A percentile compares a stretch with the other conserved stretches of the same genome.
These are phyloP conservation scores for Aspergillus tamarii DNA, from an alignment of 2,329 filamentous ascomycete genomes.

Conservation along the genomic window DNA sequence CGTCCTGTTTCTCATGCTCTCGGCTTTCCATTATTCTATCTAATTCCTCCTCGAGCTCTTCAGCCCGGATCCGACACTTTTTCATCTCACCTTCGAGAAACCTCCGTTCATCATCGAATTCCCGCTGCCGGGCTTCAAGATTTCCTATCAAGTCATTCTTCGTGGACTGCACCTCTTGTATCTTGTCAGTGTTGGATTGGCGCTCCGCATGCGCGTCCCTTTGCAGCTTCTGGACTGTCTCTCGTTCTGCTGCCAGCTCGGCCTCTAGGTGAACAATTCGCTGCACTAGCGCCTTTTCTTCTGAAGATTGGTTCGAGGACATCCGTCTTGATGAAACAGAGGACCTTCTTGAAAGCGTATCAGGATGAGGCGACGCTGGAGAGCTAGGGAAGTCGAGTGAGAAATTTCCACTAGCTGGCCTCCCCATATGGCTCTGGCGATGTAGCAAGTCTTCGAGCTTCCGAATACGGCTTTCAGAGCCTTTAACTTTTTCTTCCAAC, in stretches of 20 bases:
- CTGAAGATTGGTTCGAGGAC: constrained; percentile 61
- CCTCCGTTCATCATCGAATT: constrained; percentile 83
- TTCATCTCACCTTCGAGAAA: constrained; percentile 80
- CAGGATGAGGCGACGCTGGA: constrained; percentile 46
- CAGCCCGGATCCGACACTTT: constrained; percentile 73
- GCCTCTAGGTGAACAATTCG: constrained; percentile 72
- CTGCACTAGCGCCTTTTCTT: constrained; percentile 65
- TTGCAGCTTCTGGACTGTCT: constrained; percentile 67
- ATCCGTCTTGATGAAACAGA: constrained; percentile 64
- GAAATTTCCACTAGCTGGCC: constrained; percentile 57
- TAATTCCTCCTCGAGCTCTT: constrained; percentile 90
- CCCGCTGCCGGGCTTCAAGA: constrained; percentile 86
- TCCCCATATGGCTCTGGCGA: constrained; percentile 67
- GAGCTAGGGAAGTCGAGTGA: constrained; percentile 45
- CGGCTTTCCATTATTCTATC: constrained; percentile 81
- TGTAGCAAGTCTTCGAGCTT: constrained; percentile 92
- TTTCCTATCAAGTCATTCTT: constrained; percentile 95
- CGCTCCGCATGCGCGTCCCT: constrained; percentile 67
- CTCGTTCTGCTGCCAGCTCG: constrained; percentile 74
- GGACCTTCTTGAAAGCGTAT: constrained; percentile 57
- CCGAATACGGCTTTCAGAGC: constrained; percentile 85
- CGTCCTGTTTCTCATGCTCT: constrained; percentile 75
- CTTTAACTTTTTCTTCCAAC: constrained; percentile 73
- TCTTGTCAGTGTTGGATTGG: constrained; percentile 64
- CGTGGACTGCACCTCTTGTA: constrained; percentile 85